phyloP scores from a whole-genome alignment of 2,329 filamentous ascomycete genomes.

The Calycina marina region DNA sequence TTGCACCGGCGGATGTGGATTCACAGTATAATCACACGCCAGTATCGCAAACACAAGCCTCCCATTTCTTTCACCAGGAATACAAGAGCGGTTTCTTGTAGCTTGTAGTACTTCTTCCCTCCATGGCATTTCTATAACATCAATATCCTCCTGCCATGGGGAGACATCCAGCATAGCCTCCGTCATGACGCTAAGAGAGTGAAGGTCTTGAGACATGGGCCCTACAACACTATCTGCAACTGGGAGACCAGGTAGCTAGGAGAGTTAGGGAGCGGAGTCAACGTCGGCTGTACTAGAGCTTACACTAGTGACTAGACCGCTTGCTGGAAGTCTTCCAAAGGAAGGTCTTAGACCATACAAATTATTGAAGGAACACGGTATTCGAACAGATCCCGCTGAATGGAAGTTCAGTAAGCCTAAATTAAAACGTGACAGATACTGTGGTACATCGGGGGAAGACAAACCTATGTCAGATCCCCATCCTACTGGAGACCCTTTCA shows the following conservation, averaged over 20 bases:
- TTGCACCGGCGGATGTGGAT: slow-evolving; percentile 22
- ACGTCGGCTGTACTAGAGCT: not conserved
- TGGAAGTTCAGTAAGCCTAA: too few relatives aligned
- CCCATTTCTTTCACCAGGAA: too few relatives aligned
- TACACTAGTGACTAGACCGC: slow-evolving; percentile 41
- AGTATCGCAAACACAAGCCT: slow-evolving; percentile 15
- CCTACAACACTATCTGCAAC: slow-evolving; percentile 45
- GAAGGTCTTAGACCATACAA: slow-evolving; percentile 24
- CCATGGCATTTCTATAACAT: slow-evolving; percentile 49
- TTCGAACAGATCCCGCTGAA: too few relatives aligned
- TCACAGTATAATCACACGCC: slow-evolving; percentile 18
- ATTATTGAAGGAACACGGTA: too few relatives aligned
- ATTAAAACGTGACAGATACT: too few relatives aligned
- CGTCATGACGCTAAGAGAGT: slow-evolving; percentile 36
- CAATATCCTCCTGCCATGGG: slow-evolving; percentile 51
- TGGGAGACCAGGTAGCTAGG: slow-evolving; percentile 33
- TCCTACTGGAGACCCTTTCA: slow-evolving; percentile 13
- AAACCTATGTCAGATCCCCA: slow-evolving; percentile 17
- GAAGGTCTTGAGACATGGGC: slow-evolving; percentile 38
- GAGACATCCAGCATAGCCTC: slow-evolving; percentile 37
- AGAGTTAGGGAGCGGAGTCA: not conserved
- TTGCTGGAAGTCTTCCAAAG: slow-evolving; percentile 26
- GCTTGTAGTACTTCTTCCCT: slow-evolving; percentile 29
- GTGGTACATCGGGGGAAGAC: not conserved
- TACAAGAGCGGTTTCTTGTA: slow-evolving; percentile 41